phyloP scores from a whole-genome alignment of 768 basidiomycete species.

The Tulasnella sp. region DNA sequence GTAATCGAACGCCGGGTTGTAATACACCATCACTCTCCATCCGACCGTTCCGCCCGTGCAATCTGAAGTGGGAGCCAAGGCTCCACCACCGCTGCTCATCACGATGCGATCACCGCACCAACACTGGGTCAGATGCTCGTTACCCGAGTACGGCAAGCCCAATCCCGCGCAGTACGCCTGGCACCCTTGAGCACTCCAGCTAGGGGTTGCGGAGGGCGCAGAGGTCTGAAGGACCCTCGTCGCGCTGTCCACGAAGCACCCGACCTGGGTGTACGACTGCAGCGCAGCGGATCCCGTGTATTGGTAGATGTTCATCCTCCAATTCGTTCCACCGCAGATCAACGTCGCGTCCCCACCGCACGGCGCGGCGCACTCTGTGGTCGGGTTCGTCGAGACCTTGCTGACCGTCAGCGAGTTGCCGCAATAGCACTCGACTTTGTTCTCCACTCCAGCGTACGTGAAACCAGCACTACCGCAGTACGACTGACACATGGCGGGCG shows the following conservation, averaged over 20 bases:
- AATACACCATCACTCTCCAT: not conserved
- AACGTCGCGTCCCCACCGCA: constrained; percentile 11
- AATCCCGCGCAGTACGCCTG: not conserved
- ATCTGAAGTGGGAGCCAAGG: not conserved
- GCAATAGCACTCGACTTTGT: constrained; percentile 9
- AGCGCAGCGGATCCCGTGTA: not conserved
- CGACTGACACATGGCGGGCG: not conserved
- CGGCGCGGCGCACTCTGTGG: constrained; percentile 1
- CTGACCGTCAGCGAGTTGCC: not conserved
- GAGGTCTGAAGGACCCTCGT: not conserved
- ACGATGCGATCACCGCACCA: not conserved
- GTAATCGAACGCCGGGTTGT: not conserved
- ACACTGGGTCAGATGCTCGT: not conserved
- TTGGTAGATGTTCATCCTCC: constrained; percentile 6
- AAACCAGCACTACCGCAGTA: constrained; percentile 1
- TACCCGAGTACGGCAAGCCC: not conserved
- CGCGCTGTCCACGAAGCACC: not conserved
- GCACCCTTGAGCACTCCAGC: not conserved
- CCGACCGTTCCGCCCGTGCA: not conserved
- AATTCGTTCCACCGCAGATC: constrained; percentile 13
- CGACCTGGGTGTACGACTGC: not conserved
- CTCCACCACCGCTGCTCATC: not conserved
- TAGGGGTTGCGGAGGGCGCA: not conserved
- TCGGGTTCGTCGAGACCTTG: not conserved
- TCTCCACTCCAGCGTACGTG: constrained; percentile 2